These are phyloP conservation scores for Gnomoniopsis sp. DNA, from an alignment of 2,329 filamentous ascomycete species.

Conservation along the genomic window DNA sequence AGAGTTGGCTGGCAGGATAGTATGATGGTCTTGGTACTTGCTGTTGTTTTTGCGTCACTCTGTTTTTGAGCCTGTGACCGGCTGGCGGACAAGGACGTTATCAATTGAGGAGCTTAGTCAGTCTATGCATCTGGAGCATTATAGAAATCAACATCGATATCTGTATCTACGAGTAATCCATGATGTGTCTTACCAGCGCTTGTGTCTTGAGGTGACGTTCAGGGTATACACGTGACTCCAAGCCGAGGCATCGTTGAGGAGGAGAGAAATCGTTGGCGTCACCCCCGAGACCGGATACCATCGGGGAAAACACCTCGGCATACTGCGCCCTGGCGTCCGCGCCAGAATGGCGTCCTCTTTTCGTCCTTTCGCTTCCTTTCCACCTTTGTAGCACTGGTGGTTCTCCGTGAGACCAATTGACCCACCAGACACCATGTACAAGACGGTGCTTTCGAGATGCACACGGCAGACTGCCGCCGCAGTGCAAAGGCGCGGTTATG, in stretches of 20 bases:
- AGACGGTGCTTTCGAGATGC: slow-evolving; percentile 12
- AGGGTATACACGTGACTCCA: neutral
- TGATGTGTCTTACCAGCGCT: neutral
- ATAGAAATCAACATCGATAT: no score
- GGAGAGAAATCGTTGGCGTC: neutral
- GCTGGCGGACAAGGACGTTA: neutral
- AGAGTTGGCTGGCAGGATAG: neutral
- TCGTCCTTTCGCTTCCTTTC: neutral
- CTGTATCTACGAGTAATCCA: neutral
- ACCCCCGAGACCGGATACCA: neutral
- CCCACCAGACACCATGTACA: slow-evolving; percentile 12
- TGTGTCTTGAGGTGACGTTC: neutral
- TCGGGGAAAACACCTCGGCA: neutral
- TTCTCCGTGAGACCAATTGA: slow-evolving; percentile 4
- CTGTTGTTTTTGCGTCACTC: neutral
- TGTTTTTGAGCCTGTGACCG: neutral
- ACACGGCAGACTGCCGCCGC: slow-evolving; percentile 6
- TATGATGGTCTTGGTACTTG: neutral
- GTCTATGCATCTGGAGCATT: no score
- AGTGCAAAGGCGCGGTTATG: slow-evolving; percentile 1
- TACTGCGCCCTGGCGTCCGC: neutral
- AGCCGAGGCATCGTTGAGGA: neutral
- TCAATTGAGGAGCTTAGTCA: neutral
- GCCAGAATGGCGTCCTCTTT: neutral
- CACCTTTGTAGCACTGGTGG: neutral